A percentile compares a stretch with the other conserved stretches of the same genome.
phyloP scores from a whole-genome alignment of 2,329 filamentous ascomycete species.

The Ascomycota sp. region DNA sequence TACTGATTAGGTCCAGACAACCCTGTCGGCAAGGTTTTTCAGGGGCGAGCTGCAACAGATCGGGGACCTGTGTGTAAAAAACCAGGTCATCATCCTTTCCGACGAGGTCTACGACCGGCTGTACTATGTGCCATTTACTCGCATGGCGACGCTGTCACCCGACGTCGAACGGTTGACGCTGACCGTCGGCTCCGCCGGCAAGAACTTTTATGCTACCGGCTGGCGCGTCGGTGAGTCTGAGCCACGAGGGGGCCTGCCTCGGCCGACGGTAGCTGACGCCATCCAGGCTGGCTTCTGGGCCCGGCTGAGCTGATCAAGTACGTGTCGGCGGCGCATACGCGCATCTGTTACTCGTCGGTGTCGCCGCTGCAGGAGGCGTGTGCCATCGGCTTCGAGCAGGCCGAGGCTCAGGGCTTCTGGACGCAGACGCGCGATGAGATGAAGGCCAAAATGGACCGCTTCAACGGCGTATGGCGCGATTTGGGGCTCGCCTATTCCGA shows the following conservation, averaged over 20 bases:
- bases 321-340: constrained; percentile 78
- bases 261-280: too few relatives aligned
- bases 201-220: constrained; percentile 95
- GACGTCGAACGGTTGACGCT: constrained; percentile 76
- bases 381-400: constrained; percentile 84
- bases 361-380: constrained; percentile 87
- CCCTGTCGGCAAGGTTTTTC: constrained; percentile 82
- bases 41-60: constrained; percentile 66
- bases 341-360: constrained; percentile 89
- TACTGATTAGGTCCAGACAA: constrained; percentile 39
- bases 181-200: constrained; percentile 88
- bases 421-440: constrained; percentile 64
- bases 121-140: constrained; percentile 87
- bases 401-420: constrained; percentile 75
- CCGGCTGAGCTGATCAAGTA: constrained; percentile 77
- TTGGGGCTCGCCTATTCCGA: constrained; percentile 66
- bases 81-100: constrained; percentile 83
- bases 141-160: constrained; percentile 75
- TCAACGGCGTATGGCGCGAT: constrained; percentile 66
- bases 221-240: constrained; percentile 70
- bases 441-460: constrained; percentile 70
- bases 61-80: constrained; percentile 72
- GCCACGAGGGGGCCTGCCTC: too few relatives aligned
- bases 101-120: constrained; percentile 90
- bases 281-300: constrained; percentile 84